phyloP scores from a whole-genome alignment of 495 filamentous ascomycete genomes.

The Neurospora sp. region DNA sequence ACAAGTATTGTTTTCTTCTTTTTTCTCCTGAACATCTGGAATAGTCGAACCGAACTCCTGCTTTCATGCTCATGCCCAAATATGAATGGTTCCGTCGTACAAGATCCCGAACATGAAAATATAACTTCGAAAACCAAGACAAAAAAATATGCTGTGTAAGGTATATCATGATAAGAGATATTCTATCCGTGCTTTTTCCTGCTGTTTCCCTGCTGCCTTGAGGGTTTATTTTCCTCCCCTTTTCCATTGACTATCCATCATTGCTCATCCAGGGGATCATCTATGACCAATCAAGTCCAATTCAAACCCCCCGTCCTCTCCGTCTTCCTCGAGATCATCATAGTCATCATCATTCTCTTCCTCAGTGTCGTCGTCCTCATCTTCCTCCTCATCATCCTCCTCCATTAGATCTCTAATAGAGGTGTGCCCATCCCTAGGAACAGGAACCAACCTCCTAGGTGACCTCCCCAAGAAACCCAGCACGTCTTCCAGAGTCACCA shows the following conservation, averaged over 20 bases:
- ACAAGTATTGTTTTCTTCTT: too few species aligned
- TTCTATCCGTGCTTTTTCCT: background rate
- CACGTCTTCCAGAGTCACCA: background rate
- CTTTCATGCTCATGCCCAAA: too few species aligned
- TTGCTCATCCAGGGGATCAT: slow-evolving; percentile 10
- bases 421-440: slow-evolving; percentile 46
- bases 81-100: too few species aligned
- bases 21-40: too few species aligned
- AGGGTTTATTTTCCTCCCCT: background rate
- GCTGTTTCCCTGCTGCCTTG: background rate
- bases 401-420: slow-evolving; percentile 14
- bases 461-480: background rate
- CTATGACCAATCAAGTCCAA: slow-evolving; percentile 68
- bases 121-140: background rate
- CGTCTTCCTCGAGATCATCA: slow-evolving; percentile 8
- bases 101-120: background rate
- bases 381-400: slow-evolving; percentile 18
- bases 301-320: slow-evolving; percentile 43
- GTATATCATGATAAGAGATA: background rate
- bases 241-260: background rate
- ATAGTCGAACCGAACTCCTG: too few species aligned
- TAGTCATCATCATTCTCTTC: slow-evolving; percentile 41
- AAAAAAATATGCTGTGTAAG: background rate
- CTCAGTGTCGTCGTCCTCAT: slow-evolving; percentile 32
- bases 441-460: background rate